Evolutionary conservation across 2,329 filamentous ascomycete genomes (phyloP).

Genomic region (Hymenoscyphus infarciens): DNA sequence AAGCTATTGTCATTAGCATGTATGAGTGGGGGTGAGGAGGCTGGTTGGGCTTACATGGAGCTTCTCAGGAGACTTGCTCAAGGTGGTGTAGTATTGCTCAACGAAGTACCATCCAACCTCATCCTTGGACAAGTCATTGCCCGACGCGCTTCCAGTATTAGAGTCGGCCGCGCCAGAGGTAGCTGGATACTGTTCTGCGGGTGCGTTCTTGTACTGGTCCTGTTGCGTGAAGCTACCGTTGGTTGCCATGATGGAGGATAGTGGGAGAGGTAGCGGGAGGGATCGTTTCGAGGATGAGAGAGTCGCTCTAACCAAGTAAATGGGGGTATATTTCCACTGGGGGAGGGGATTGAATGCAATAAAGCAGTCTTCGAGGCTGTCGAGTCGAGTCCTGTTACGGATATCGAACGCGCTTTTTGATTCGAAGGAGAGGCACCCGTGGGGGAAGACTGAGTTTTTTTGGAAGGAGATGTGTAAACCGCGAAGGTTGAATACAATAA

Average conservation of each 20-base stretch:
- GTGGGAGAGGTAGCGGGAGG: slow-evolving; percentile 10
- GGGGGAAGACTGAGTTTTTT: slow-evolving; percentile 14
- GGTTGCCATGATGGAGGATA: slow-evolving; percentile 31
- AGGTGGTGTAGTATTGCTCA: slow-evolving; percentile 97
- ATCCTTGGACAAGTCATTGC: slow-evolving; percentile 67
- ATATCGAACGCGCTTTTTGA: slow-evolving; percentile 30
- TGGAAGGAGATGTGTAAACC: slow-evolving; percentile 20
- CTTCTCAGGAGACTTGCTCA: slow-evolving; percentile 91
- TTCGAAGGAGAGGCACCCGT: slow-evolving; percentile 16
- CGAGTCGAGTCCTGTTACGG: slow-evolving; percentile 32
- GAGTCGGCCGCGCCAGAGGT: slow-evolving; percentile 32
- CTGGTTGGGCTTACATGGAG: slow-evolving; percentile 60
- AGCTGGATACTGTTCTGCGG: slow-evolving; percentile 34
- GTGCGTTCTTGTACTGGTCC: slow-evolving; percentile 35
- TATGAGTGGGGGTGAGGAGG: slow-evolving; percentile 19
- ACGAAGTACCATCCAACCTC: slow-evolving; percentile 99
- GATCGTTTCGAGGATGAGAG: slow-evolving; percentile 8
- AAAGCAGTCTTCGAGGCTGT: slow-evolving; percentile 17
- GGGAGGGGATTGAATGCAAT: slow-evolving; percentile 11
- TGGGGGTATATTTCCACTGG: neutral
- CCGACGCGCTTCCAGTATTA: slow-evolving; percentile 35
- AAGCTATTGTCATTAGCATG: slow-evolving; percentile 47
- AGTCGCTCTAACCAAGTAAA: slow-evolving; percentile 15
- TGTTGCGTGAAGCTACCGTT: slow-evolving; percentile 37
- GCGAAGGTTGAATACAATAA: slow-evolving; percentile 25